Evolutionary conservation across 768 basidiomycete species (phyloP).

Genomic region (Tylopilus felleus): DNA sequence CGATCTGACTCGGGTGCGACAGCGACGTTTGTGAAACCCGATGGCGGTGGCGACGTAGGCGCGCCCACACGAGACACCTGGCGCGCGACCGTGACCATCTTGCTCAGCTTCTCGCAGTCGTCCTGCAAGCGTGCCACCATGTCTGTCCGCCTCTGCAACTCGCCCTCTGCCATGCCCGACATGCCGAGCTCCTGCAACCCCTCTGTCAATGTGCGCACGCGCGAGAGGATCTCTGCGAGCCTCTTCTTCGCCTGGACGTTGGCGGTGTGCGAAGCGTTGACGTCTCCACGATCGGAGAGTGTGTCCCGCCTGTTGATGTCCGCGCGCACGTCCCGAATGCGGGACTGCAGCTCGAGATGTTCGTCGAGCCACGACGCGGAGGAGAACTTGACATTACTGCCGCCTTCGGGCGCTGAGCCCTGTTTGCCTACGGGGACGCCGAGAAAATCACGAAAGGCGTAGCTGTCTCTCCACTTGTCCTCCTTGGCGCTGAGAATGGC

Average conservation of each 20-base stretch:
- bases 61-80: slow-evolving; percentile 42
- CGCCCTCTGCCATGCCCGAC: slow-evolving; percentile 84
- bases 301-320: slow-evolving; percentile 87
- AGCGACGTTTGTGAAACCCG: slow-evolving; percentile 26
- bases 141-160: slow-evolving; percentile 83
- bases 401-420: slow-evolving; percentile 27
- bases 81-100: slow-evolving; percentile 77
- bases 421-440: slow-evolving; percentile 71
- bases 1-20: slow-evolving; percentile 55
- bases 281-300: slow-evolving; percentile 70
- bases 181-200: slow-evolving; percentile 64
- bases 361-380: slow-evolving; percentile 87
- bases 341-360: slow-evolving; percentile 71
- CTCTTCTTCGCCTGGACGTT: slow-evolving; percentile 86
- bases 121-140: slow-evolving; percentile 87
- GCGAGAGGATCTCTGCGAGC: slow-evolving; percentile 70
- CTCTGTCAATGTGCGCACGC: slow-evolving; percentile 68
- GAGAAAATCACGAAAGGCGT: slow-evolving; percentile 83
- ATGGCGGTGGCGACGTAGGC: slow-evolving; percentile 28
- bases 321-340: slow-evolving; percentile 78
- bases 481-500: slow-evolving; percentile 82
- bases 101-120: slow-evolving; percentile 84
- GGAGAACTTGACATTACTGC: slow-evolving; percentile 53
- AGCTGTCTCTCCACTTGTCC: slow-evolving; percentile 74
- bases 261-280: slow-evolving; percentile 68